Evolutionary conservation across 179 eudicot genomes (phyloP), one percentile per base, ranked within the genome.

Genomic region (Corrigiola litoralis): DNA sequence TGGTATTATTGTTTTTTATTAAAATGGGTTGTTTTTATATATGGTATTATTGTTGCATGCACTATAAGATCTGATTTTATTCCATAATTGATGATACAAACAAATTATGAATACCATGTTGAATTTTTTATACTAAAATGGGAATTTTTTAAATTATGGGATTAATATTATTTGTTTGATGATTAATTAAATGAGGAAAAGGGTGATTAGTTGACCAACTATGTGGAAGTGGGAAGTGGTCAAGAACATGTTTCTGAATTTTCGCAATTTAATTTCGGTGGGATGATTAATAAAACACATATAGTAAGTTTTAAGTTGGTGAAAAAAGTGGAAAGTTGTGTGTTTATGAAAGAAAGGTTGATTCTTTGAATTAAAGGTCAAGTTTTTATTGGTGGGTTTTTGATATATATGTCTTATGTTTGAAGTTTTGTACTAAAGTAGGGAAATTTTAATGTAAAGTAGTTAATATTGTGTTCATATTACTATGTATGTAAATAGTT

Each of bases 241-340:
- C 52, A 62, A 67, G 41, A 62, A 65, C 63, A 68, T 62, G 68
- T 62, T 62, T 61, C 69, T 50, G 58, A 62, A 62, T 47, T 68
- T 37, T 12, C 37, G 68, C 42, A 13, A 24, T 47, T 33, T 20
- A 12, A 21, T 21, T 37, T 34, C 11, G 11, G 17, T 4, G 9
- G n/a, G n/a, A n/a, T n/a, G n/a, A n/a, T n/a, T n/a, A n/a, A n/a
- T n/a, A n/a, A n/a, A n/a, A n/a, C n/a, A n/a, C n/a, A n/a, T n/a
- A n/a, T n/a, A n/a, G n/a, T n/a, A n/a, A n/a, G n/a, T n/a, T n/a
- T n/a, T n/a, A 10, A 5, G 18, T 29, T 58, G 47, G 31, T 21
- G 24, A 24, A 12, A 41, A 25, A 14, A 14, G 38, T 13, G 33
- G 6, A 18, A 18, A 57, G 42, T 37, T 58, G 46, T 56, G 37